These are phyloP conservation scores for Elsinoe necatrix DNA, from an alignment of 2,329 filamentous ascomycete species.

Conservation along the genomic window DNA sequence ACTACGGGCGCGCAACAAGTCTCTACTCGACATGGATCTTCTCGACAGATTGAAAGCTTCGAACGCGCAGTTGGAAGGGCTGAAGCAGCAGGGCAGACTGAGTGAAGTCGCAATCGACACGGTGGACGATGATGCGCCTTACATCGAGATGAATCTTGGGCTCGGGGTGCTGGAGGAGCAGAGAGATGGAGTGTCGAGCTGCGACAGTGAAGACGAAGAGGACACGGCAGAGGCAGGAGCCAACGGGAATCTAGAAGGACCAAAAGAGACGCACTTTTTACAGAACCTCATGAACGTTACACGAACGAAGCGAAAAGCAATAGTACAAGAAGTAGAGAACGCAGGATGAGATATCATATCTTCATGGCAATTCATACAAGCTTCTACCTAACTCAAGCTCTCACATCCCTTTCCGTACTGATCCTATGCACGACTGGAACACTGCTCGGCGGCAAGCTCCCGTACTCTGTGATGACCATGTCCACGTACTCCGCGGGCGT, in stretches of 20 bases:
- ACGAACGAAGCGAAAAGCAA: conserved; percentile 14
- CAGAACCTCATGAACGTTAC: conserved; percentile 22
- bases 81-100: conserved; percentile 19
- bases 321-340: conserved; percentile 18
- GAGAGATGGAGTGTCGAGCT: conserved; percentile 16
- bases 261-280: conserved; percentile 21
- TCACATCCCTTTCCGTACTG: conserved; percentile 33
- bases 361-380: neutral
- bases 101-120: conserved; percentile 26
- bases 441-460: conserved; percentile 74
- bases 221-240: neutral
- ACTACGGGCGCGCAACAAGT: neutral
- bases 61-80: conserved; percentile 24
- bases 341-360: neutral
- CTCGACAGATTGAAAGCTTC: conserved; percentile 27
- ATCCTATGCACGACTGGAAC: conserved; percentile 66
- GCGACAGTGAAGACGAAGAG: conserved; percentile 12
- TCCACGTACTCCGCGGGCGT: conserved; percentile 81
- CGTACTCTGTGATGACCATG: conserved; percentile 85
- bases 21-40: conserved; percentile 24
- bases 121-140: conserved; percentile 26
- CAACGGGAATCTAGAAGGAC: neutral
- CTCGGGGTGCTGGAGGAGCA: conserved; percentile 29
- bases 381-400: conserved; percentile 8
- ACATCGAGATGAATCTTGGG: conserved; percentile 32